Evolutionary conservation across 129 eudicot genomes (phyloP).

Genomic region (sunflower (Helianthus annuus)): DNA sequence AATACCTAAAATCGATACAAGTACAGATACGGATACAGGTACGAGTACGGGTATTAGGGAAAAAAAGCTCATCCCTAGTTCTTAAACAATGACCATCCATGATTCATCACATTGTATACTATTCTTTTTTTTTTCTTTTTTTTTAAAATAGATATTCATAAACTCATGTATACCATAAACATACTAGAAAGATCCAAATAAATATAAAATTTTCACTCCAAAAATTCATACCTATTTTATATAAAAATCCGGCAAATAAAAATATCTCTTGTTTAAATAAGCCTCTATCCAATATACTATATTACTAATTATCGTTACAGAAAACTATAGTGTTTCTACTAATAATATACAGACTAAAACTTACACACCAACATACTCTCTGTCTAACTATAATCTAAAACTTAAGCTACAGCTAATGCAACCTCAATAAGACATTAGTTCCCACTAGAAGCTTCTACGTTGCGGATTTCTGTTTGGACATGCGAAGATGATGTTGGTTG

Average conservation of each 20-base stretch:
- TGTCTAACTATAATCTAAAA: slow-evolving; percentile 18
- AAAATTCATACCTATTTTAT: background rate
- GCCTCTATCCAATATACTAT: background rate
- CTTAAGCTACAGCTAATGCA: too few species aligned
- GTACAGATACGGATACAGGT: too few species aligned
- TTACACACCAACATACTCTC: slow-evolving; percentile 19
- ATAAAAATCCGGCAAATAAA: background rate
- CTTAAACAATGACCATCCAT: too few species aligned
- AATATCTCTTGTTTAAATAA: background rate
- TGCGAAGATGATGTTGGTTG: slow-evolving; percentile 34
- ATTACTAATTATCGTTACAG: background rate
- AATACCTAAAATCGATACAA: too few species aligned
- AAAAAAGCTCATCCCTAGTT: too few species aligned
- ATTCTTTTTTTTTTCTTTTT: too few species aligned
- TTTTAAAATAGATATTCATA: too few species aligned
- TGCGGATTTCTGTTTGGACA: slow-evolving; percentile 28
- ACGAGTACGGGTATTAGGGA: too few species aligned
- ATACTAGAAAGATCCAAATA: background rate
- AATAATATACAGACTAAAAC: slow-evolving; percentile 21
- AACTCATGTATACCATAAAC: background rate
- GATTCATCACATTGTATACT: too few species aligned
- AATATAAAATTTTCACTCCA: background rate
- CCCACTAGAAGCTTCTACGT: slow-evolving; percentile 39
- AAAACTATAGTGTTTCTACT: background rate
- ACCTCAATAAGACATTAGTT: slow-evolving; percentile 2